Evolutionary conservation across 371 early-diverging fungal genomes (phyloP), one percentile per base, ranked within the genome.

Genomic region (Rhizopus arrhizus): DNA sequence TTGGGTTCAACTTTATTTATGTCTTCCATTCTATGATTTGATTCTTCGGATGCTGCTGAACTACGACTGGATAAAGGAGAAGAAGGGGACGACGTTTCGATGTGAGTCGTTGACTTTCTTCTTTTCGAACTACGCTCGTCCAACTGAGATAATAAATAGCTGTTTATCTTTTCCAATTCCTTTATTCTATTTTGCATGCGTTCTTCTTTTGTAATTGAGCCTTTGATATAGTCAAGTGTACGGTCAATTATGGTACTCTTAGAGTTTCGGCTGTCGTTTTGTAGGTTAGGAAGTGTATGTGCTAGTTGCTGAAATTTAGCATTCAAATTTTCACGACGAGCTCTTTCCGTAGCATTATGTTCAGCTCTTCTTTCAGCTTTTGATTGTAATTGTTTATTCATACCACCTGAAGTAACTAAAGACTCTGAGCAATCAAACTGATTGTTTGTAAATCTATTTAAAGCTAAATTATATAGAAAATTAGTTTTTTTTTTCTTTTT

Each of bases 301-400:
- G 91, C 91, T 29, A 90, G 68, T 53, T 89, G 88, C 64, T 86
- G 88, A 64, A 90, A 89, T 53, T 88, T 83, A 13, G 77, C 76
- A 73, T 89, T 89, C 46, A 90, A 77, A 35, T 77, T 82, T 66
- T 90, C 91, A 32, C 91, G 85, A 52, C 91, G 82, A 45, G 89
- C 88, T 53, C 91, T 76, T 65, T 90, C 91, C 48, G 85, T 88
- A 8, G 91, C 91, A 59, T 90, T 90, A 66, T 90, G 91, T 48
- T 82, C 87, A 36, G 88, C 90, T 42, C 90, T 83, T 58, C 85
- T 73, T 64, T 86, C 87, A 29, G 87, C 88, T 56, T 81, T 80
- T 32, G 71, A 65, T 55, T 68, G 78, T 38, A 47, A 33, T 55
- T 61, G 61, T 48, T 47, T 66, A 13, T 51, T 49, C 12, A 35